Base-by-base conservation (phyloP, 257 asterid species). In the Nicotiana sylvestris region DNA sequence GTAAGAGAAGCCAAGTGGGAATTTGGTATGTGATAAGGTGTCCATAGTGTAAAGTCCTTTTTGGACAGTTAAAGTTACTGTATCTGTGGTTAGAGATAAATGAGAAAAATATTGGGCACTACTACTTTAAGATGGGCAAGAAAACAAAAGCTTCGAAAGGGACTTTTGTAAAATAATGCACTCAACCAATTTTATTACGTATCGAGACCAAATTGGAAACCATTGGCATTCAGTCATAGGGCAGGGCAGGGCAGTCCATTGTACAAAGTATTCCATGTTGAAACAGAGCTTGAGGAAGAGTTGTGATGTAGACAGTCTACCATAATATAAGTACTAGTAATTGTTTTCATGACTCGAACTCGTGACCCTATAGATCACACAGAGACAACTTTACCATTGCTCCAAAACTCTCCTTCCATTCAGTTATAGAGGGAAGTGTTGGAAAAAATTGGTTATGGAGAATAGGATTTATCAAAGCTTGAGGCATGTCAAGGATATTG, bases 11-110 rank as follows among this genome's bases (percentile, higher is more conserved):
- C 0, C 79, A 51, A 76, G 64, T 49, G 27, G 80, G 43, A 51
- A 29, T 15, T 35, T 27, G 88, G 92, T 76, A 89, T 86, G 8
- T 2, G 43, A 51, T 76, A 49, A 76, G 64, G 0, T 29, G 46
- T 76, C 43, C 29, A 51, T 25, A 27, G 51, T 76, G 46, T 39
- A 3, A 27, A 76, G 29, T 51, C 27, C 80, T 51, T 76, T 76
- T 49, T 76, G 80, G 80, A 76, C 80, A 64, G 80, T 76, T 76
- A 76, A 76, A 76, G 64, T 76, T 51, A 76, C 27, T 51, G 43
- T 29, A 25, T 51, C 51, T 29, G 80, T 76, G 80, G 80, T 76
- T 51, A 51, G 80, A 49, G 5, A 76, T 7, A 76, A 76, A 46
- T 72, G 4, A 1, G 29, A 7, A 51, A 46, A 74, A 27, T 30